Evolutionary conservation across 169 alveolate genomes (phyloP), one percentile per base, ranked within the genome.

Genomic region (Plasmodium relictum): DNA sequence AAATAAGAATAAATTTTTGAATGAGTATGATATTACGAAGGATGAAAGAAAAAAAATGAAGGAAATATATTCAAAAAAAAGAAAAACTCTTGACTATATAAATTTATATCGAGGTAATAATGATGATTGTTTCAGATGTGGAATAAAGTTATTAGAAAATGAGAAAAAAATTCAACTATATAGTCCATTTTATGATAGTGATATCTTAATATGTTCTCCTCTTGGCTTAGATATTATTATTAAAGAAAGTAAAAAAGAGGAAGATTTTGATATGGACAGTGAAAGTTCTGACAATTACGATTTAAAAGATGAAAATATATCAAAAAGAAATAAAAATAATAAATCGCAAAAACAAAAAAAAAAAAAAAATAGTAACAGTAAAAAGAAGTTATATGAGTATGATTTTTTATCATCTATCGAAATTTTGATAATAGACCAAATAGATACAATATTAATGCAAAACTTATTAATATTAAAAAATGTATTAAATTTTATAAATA

Each of bases 401-500:
- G 97, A 96, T 83, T 96, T 95, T 86, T 85, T 95, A 61, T 96
- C 98, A 22, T 95, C 98, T 14, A 89, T 97, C 7, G 98, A 97
- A 80, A 50, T 96, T 56, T 86, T 96, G 26, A 41, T 96, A 10
- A 74, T 94, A 8, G 98, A 96, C 48, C 93, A 97, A 58, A 88
- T 95, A 24, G 98, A 97, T 65, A 88, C 96, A 45, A 88, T 96
- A 80, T 88, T 92, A 61, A 92, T 95, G 95, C 98, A 97, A 88
- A 97, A 96, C 92, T 94, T 83, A 18, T 83, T 83, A 16, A 83
- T 83, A 71, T 20, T 83, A 37, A 83, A 83, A n/a, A 83, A 66
- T 83, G 91, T 83, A 6, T 45, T 83, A 41, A 68, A 83, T 39
- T 83, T 68, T 68, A 72, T 83, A 31, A 83, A 83, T 63, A 83